phyloP scores from a whole-genome alignment of 2,329 filamentous ascomycete genomes.

The Aureobasidium sp. region DNA sequence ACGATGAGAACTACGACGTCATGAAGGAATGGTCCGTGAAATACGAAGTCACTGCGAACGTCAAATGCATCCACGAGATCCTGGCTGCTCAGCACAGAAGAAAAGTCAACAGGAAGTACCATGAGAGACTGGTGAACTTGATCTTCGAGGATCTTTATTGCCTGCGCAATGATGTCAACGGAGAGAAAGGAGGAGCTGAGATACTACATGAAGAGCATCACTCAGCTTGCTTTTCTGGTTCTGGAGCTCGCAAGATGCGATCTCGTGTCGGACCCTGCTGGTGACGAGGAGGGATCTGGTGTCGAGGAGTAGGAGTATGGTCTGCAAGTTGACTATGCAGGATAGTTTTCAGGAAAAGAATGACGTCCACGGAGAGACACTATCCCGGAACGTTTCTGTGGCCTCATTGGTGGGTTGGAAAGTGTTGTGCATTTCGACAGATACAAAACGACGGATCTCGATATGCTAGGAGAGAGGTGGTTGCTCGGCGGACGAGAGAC shows the following conservation, averaged over 20 bases:
- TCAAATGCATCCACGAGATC: not conserved
- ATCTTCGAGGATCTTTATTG: not conserved
- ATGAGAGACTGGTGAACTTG: not conserved
- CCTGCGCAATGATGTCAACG: not conserved
- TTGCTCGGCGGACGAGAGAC: not conserved
- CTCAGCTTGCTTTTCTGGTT: not conserved
- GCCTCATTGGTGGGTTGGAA: no score
- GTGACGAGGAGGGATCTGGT: not conserved
- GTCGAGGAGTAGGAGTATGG: not conserved
- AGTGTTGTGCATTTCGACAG: no score
- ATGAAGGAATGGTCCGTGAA: not conserved
- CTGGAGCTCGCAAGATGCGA: not conserved
- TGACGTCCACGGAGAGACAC: no score
- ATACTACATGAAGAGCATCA: not conserved
- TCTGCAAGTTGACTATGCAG: not conserved
- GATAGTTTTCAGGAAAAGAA: no score
- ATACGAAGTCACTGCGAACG: not conserved
- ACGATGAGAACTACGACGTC: not conserved
- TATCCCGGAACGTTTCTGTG: no score
- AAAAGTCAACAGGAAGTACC: not conserved
- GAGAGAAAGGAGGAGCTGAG: not conserved
- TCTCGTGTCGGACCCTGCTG: not conserved
- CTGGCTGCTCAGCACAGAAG: not conserved
- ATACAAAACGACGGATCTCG: not conserved
- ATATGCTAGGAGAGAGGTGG: not conserved